Percentiles rank a stretch among this genome's conserved stretches.
These are phyloP conservation scores for Juncus effusus DNA, from an alignment of 176 grass and related monocot species.

Conservation along the genomic window DNA sequence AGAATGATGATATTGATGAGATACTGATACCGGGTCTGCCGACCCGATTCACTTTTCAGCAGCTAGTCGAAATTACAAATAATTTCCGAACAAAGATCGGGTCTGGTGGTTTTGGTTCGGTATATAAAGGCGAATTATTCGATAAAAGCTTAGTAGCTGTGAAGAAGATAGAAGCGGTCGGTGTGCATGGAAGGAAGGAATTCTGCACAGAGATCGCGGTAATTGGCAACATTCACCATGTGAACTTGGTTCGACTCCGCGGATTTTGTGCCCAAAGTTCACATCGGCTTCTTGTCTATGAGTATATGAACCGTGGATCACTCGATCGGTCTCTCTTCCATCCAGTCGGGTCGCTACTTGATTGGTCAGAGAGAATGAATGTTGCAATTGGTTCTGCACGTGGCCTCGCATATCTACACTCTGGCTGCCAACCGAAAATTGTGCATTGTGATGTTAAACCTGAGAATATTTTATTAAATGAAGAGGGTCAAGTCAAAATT, in stretches of 20 bases:
- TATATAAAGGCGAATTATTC: conserved; percentile 33
- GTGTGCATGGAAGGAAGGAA: conserved; percentile 36
- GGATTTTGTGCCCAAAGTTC: conserved; percentile 48
- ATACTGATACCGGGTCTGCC: conserved; percentile 32
- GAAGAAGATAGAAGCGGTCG: conserved; percentile 31
- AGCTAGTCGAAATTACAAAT: conserved; percentile 29
- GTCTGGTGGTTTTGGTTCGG: conserved; percentile 38
- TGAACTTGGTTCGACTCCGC: conserved; percentile 45
- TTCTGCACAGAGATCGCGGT: conserved; percentile 28
- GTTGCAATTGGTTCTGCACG: conserved; percentile 32
- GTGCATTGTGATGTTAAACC: conserved; percentile 61
- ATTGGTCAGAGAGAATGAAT: conserved; percentile 35
- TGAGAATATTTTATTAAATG: conserved; percentile 49
- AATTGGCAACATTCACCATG: conserved; percentile 47
- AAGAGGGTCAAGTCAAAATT: conserved; percentile 38
- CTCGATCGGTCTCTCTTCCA: conserved; percentile 50
- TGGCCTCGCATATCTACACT: conserved; percentile 47
- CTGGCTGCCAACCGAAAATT: conserved; percentile 37
- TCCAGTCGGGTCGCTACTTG: conserved; percentile 8
- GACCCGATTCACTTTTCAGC: conserved; percentile 27
- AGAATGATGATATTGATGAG: conserved; percentile 7
- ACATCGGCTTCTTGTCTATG: conserved; percentile 43
- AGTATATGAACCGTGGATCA: conserved; percentile 54
- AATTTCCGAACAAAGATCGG: conserved; percentile 35
- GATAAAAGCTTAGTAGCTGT: conserved; percentile 30